These are phyloP conservation scores for Solidago caesia DNA, from an alignment of 129 eudicot species.

Conservation along the genomic window DNA sequence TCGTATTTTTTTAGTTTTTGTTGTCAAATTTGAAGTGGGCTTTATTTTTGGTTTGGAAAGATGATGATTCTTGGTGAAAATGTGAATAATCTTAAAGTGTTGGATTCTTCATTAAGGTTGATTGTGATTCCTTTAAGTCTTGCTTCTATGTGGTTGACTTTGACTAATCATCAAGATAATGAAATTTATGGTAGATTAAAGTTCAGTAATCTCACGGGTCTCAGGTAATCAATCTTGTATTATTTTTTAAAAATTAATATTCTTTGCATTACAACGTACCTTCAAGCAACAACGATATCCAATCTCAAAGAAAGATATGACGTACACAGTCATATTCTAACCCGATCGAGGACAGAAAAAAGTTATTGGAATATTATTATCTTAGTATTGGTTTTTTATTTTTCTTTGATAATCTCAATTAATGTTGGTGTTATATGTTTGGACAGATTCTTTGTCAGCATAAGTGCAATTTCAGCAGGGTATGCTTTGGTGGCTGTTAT, in stretches of 20 bases:
- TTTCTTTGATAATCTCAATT: neutral
- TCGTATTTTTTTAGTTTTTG: neutral
- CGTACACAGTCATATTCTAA: too few species aligned
- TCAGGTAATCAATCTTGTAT: constrained; percentile 50
- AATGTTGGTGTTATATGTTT: neutral
- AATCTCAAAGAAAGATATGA: too few species aligned
- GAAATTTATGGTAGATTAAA: constrained; percentile 54
- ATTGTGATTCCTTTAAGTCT: constrained; percentile 65
- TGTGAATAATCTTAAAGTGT: constrained; percentile 37
- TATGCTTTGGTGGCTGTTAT: constrained; percentile 76
- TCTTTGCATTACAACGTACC: neutral
- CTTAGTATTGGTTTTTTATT: too few species aligned
- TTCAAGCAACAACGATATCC: too few species aligned
- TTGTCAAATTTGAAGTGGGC: constrained; percentile 23
- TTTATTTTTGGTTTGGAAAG: constrained; percentile 16
- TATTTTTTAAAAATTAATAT: neutral
- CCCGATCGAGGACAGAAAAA: too few species aligned
- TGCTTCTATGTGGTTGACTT: constrained; percentile 74
- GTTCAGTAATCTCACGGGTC: constrained; percentile 66
- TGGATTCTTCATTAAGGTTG: constrained; percentile 77
- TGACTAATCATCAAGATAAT: constrained; percentile 65
- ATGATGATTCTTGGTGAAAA: constrained; percentile 54
- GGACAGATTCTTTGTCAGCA: constrained; percentile 60
- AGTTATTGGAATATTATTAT: neutral
- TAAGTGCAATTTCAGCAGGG: constrained; percentile 69